phyloP scores from a whole-genome alignment of 495 filamentous ascomycete species.

The Penicillium argentinense region DNA sequence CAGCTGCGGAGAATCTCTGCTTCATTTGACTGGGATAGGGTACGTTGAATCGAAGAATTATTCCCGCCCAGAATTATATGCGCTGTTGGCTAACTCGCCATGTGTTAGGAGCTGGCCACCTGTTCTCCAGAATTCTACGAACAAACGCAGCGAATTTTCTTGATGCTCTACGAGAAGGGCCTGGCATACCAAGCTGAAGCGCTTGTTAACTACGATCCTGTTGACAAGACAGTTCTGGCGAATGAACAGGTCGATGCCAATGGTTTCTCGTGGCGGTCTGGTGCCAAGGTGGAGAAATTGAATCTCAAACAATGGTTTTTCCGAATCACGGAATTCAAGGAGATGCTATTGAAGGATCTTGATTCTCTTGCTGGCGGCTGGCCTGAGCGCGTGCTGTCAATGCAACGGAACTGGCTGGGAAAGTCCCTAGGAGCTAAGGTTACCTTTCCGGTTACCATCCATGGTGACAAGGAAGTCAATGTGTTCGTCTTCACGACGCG shows the following conservation, averaged over 20 bases:
- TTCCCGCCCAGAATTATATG: neutral
- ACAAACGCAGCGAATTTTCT: conserved; percentile 83
- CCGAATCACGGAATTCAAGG: conserved; percentile 74
- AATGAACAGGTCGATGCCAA: conserved; percentile 89
- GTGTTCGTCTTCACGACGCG: conserved; percentile 83
- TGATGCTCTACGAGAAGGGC: conserved; percentile 67
- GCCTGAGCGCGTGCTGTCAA: conserved; percentile 77
- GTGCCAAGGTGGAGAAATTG: conserved; percentile 78
- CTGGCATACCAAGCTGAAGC: conserved; percentile 79
- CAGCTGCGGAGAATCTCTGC: conserved; percentile 76
- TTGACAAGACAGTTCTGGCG: conserved; percentile 85
- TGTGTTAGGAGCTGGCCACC: conserved; percentile 77
- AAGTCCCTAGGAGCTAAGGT: conserved; percentile 71
- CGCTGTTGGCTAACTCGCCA: neutral
- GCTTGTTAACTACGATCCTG: conserved; percentile 84
- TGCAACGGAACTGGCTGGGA: conserved; percentile 90
- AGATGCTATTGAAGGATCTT: conserved; percentile 71
- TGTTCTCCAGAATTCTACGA: conserved; percentile 83
- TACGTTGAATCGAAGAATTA: conserved; percentile 38
- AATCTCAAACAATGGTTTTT: conserved; percentile 90
- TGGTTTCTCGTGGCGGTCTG: conserved; percentile 84
- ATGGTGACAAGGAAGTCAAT: conserved; percentile 26
- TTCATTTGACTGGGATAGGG: conserved; percentile 78
- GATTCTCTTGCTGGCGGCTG: conserved; percentile 64
- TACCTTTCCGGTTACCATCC: conserved; percentile 58